Evolutionary conservation across 2,329 filamentous ascomycete genomes (phyloP).

Genomic region (Drechslerella coelobrocha): DNA sequence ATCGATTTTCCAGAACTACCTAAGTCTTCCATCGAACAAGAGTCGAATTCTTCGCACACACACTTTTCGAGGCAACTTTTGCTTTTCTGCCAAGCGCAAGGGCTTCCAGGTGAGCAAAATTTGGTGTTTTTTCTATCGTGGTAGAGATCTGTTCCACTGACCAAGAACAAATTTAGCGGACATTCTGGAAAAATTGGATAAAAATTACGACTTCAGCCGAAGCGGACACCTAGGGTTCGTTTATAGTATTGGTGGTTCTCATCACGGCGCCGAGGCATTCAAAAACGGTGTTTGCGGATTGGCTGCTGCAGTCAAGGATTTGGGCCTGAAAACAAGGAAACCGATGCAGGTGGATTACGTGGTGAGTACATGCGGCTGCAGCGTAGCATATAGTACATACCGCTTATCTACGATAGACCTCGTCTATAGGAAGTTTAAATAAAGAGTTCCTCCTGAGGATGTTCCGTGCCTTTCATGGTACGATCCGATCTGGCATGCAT

Average conservation of each 20-base stretch:
- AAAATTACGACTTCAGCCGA: constrained; percentile 79
- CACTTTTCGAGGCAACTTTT: constrained; percentile 53
- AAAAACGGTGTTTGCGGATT: constrained; percentile 75
- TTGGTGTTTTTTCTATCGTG: background rate
- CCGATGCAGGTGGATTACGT: constrained; percentile 75
- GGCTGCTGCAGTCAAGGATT: constrained; percentile 68
- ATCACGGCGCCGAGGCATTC: constrained; percentile 61
- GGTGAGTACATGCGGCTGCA: constrained; percentile 60
- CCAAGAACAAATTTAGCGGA: constrained; percentile 55
- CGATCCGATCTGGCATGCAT: constrained; percentile 20
- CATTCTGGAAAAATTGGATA: constrained; percentile 71
- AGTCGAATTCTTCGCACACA: constrained; percentile 47
- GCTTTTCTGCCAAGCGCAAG: constrained; percentile 53
- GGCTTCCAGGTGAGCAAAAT: constrained; percentile 40
- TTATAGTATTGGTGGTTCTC: constrained; percentile 74
- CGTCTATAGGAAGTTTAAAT: constrained; percentile 80
- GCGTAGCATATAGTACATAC: constrained; percentile 29
- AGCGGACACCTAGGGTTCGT: constrained; percentile 79
- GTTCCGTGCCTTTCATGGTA: constrained; percentile 67
- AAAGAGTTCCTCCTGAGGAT: constrained; percentile 69
- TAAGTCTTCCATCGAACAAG: constrained; percentile 45
- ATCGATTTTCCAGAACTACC: constrained; percentile 79
- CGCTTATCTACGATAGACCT: constrained; percentile 64
- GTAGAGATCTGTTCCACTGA: background rate
- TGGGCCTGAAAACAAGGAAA: constrained; percentile 67